Evolutionary conservation across 1,284 basidiomycete species (phyloP).

Genomic region (Neonothopanus nambi): DNA sequence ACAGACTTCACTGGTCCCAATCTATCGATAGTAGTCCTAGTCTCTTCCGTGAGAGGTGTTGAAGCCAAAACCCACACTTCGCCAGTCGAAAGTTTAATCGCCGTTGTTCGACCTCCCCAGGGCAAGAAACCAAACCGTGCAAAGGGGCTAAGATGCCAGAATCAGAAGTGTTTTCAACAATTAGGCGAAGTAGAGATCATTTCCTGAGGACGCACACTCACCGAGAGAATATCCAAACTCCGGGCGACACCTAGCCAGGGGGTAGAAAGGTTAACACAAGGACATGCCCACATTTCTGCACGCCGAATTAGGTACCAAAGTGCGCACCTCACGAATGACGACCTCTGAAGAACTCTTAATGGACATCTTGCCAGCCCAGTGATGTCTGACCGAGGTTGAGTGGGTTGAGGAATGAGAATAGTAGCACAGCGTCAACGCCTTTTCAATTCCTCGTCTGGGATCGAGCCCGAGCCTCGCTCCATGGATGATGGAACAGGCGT

Average conservation of each 20-base stretch:
- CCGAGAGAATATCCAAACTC: slow-evolving; percentile 20
- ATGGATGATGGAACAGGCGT: no score
- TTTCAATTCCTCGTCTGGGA: no score
- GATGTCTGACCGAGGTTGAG: no score
- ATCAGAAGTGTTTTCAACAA: neutral
- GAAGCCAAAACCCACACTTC: slow-evolving; percentile 81
- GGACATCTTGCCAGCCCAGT: no score
- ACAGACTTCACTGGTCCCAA: slow-evolving; percentile 78
- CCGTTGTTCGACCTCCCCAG: slow-evolving; percentile 69
- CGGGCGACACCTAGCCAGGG: slow-evolving; percentile 11
- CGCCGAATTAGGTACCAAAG: neutral
- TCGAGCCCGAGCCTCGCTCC: no score
- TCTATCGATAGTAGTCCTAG: slow-evolving; percentile 68
- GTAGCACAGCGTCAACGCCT: no score
- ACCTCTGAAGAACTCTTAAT: slow-evolving; percentile 4
- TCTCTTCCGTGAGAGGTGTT: slow-evolving; percentile 75
- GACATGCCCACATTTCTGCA: neutral
- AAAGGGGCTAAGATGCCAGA: slow-evolving; percentile 40
- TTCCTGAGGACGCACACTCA: slow-evolving; percentile 6
- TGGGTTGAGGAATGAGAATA: no score
- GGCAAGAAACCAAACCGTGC: slow-evolving; percentile 54
- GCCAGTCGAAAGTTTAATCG: slow-evolving; percentile 59
- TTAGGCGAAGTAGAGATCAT: neutral
- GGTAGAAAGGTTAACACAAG: neutral
- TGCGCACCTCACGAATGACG: slow-evolving; percentile 19